phyloP scores from a whole-genome alignment of 1,284 basidiomycete species.

The Pseudozyma thailandica region DNA sequence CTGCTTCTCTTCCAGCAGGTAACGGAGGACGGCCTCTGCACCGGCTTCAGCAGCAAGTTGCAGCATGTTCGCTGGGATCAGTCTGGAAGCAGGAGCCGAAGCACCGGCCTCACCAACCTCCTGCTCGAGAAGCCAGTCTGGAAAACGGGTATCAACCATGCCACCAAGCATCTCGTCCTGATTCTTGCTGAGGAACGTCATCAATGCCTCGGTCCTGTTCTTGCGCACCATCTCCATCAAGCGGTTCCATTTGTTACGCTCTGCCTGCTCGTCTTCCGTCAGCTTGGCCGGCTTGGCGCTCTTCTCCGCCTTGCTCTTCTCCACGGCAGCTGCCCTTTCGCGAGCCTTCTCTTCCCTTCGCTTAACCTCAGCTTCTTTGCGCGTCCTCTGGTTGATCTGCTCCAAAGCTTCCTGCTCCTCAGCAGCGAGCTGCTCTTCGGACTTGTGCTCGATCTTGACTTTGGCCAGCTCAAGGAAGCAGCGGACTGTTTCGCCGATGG shows the following conservation, averaged over 20 bases:
- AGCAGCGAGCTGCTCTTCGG: constrained; percentile 82
- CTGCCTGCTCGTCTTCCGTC: constrained; percentile 41
- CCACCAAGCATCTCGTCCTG: constrained; percentile 70
- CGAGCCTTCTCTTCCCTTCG: constrained; percentile 48
- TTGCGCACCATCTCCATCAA: constrained; percentile 88
- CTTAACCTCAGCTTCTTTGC: constrained; percentile 45
- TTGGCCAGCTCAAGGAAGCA: constrained; percentile 87
- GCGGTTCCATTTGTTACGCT: constrained; percentile 66
- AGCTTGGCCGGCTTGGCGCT: constrained; percentile 21
- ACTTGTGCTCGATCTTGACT: constrained; percentile 85
- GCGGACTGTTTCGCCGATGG: constrained; percentile 86
- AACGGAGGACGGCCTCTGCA: constrained; percentile 80
- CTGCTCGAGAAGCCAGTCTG: constrained; percentile 59
- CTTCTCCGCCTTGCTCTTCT: constrained; percentile 34
- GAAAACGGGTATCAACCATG: constrained; percentile 53
- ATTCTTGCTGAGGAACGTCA: constrained; percentile 84
- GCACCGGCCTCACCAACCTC: constrained; percentile 30
- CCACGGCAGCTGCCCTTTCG: constrained; percentile 23
- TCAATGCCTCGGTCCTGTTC: constrained; percentile 83
- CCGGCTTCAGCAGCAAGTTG: constrained; percentile 80
- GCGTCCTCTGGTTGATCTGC: constrained; percentile 29
- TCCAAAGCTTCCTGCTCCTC: constrained; percentile 51
- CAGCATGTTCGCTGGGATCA: constrained; percentile 74
- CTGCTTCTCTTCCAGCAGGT: constrained; percentile 81
- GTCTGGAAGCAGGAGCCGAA: constrained; percentile 60